phyloP scores from a whole-genome alignment of 768 basidiomycete species.

The Tephrocybe sp. region DNA sequence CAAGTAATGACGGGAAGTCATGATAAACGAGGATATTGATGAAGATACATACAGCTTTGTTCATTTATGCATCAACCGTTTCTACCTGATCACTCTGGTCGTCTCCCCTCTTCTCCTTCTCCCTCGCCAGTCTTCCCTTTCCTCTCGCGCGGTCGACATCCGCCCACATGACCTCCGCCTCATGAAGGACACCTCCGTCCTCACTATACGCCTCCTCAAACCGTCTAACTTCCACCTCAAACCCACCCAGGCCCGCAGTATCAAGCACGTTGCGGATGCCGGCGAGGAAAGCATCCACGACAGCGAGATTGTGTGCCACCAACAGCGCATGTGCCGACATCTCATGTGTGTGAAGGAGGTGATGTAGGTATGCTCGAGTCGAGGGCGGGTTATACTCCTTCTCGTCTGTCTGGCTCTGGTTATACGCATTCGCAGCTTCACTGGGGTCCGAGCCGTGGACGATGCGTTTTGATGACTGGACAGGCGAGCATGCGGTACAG shows the following conservation, averaged over 20 bases:
- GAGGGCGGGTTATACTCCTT: constrained; percentile 28
- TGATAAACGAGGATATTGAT: no score
- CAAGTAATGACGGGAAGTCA: no score
- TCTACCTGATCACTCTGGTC: constrained; percentile 37
- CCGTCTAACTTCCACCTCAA: constrained; percentile 43
- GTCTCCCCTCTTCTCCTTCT: constrained; percentile 40
- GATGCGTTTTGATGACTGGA: constrained; percentile 28
- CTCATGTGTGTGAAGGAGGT: constrained; percentile 85
- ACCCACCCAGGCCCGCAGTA: constrained; percentile 16
- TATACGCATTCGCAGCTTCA: neutral
- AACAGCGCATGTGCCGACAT: constrained; percentile 83
- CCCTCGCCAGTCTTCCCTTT: constrained; percentile 70
- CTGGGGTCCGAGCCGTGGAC: constrained; percentile 37
- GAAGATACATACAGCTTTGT: no score
- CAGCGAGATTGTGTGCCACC: constrained; percentile 69
- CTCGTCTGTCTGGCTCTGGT: neutral
- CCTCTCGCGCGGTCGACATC: constrained; percentile 69
- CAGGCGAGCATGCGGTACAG: constrained; percentile 58
- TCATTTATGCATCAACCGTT: no score
- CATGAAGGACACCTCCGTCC: constrained; percentile 43
- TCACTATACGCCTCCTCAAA: constrained; percentile 46
- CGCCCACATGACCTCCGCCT: constrained; percentile 57
- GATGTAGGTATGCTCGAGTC: constrained; percentile 73
- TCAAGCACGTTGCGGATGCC: constrained; percentile 45
- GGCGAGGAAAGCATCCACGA: constrained; percentile 63